A percentile compares a stretch with the other conserved stretches of the same genome.
phyloP scores from a whole-genome alignment of 2,329 filamentous ascomycete genomes.

The Gnomoniopsis smithogilvyi region DNA sequence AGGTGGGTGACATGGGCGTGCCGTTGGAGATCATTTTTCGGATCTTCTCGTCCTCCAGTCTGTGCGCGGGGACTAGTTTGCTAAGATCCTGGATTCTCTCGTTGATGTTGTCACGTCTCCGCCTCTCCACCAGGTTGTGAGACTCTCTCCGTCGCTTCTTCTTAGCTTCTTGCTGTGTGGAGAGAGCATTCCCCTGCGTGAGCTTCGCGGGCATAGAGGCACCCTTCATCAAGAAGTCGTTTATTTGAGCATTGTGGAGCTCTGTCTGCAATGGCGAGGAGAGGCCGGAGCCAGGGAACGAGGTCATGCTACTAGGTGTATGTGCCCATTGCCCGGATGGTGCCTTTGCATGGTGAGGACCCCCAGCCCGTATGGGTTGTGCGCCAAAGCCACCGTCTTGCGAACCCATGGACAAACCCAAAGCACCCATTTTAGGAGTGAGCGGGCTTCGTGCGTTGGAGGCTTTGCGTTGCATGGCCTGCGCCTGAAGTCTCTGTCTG shows the following conservation, averaged over 20 bases:
- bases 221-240: conserved; percentile 84
- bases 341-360: conserved; percentile 72
- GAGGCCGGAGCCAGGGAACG: conserved; percentile 85
- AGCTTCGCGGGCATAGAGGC: conserved; percentile 90
- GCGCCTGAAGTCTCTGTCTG: conserved; percentile 55
- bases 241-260: conserved; percentile 73
- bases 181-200: conserved; percentile 35
- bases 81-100: conserved; percentile 97
- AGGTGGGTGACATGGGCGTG: conserved; percentile 79
- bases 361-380: conserved; percentile 72
- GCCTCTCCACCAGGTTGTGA: conserved; percentile 93
- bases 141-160: conserved; percentile 86
- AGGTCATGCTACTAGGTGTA: conserved; percentile 78
- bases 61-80: conserved; percentile 85
- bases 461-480: conserved; percentile 67
- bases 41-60: conserved; percentile 95
- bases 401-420: conserved; percentile 66
- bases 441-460: conserved; percentile 76
- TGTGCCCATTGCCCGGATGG: conserved; percentile 88
- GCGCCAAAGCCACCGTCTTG: conserved; percentile 67
- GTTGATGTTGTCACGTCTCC: conserved; percentile 96
- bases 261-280: conserved; percentile 73
- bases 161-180: conserved; percentile 88
- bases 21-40: conserved; percentile 93
- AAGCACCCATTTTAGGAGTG: conserved; percentile 79